phyloP scores from a whole-genome alignment of 2,329 filamentous ascomycete genomes.

The Aspergillus pseudotamarii region DNA sequence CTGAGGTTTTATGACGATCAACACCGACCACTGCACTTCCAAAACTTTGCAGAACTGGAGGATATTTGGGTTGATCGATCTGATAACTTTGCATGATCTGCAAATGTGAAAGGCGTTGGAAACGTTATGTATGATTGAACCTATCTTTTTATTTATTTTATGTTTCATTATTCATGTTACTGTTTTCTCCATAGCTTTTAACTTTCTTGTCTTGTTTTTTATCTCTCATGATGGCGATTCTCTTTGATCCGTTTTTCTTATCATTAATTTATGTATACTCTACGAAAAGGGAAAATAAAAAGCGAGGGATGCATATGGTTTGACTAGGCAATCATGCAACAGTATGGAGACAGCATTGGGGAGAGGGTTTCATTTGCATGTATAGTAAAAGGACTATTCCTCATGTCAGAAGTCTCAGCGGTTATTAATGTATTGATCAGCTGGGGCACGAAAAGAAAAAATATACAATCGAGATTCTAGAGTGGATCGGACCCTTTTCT shows the following conservation, averaged over 20 bases:
- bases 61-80: slow-evolving; percentile 92
- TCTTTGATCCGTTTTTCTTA: background rate
- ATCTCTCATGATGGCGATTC: slow-evolving; percentile 2
- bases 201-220: slow-evolving; percentile 1
- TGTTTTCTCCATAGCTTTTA: slow-evolving; percentile 1
- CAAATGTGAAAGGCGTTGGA: slow-evolving; percentile 25
- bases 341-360: slow-evolving; percentile 8
- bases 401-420: background rate
- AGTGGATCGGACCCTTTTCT: slow-evolving; percentile 2
- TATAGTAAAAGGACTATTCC: slow-evolving; percentile 7
- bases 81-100: slow-evolving; percentile 82
- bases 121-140: slow-evolving; percentile 10
- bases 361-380: slow-evolving; percentile 5
- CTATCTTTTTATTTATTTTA: slow-evolving; percentile 14
- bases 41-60: slow-evolving; percentile 95
- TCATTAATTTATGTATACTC: background rate
- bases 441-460: background rate
- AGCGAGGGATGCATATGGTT: slow-evolving; percentile 2
- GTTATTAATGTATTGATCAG: slow-evolving; percentile 6
- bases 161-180: slow-evolving; percentile 15
- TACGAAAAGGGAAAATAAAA: slow-evolving; percentile 9
- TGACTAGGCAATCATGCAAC: slow-evolving; percentile 1
- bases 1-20: slow-evolving; percentile 87
- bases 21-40: slow-evolving; percentile 92
- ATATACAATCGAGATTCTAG: slow-evolving; percentile 1